These are phyloP conservation scores for Lactarius akahatsu DNA, from an alignment of 768 basidiomycete genomes.

Conservation along the genomic window DNA sequence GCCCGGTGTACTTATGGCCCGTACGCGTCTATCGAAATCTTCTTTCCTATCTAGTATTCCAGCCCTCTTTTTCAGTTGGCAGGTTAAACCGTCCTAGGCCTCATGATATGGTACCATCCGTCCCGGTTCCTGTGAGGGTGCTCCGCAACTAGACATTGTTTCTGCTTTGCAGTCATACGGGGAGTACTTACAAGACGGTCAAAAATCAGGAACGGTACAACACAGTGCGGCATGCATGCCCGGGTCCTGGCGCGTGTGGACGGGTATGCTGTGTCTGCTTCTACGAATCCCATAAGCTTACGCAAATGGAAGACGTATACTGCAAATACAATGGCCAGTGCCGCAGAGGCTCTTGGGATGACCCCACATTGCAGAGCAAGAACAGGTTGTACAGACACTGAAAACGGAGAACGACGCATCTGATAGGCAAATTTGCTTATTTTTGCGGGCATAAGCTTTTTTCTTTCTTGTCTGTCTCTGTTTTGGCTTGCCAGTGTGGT, in stretches of 20 bases:
- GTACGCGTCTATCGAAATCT: conserved; percentile 47
- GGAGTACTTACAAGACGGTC: conserved; percentile 87
- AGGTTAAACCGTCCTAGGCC: conserved; percentile 90
- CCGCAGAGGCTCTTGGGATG: conserved; percentile 95
- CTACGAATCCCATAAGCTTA: conserved; percentile 14
- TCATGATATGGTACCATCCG: conserved; percentile 96
- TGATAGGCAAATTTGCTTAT: conserved; percentile 43
- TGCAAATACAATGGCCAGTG: conserved; percentile 97
- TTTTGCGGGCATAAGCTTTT: conserved; percentile 36
- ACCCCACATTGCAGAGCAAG: conserved; percentile 57
- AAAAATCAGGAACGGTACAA: conserved; percentile 77
- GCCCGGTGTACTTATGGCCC: conserved; percentile 98
- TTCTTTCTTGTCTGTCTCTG: conserved; percentile 21
- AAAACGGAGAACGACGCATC: conserved; percentile 44
- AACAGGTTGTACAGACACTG: conserved; percentile 52
- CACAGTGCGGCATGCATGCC: conserved; percentile 90
- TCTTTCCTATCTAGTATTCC: conserved; percentile 7
- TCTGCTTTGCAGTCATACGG: conserved; percentile 99
- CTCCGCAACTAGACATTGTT: conserved; percentile 89
- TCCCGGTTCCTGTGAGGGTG: conserved; percentile 88
- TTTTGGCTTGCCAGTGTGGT: conserved; percentile 5
- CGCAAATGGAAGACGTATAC: conserved; percentile 79
- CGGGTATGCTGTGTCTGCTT: conserved; percentile 53
- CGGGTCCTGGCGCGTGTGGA: conserved; percentile 97
- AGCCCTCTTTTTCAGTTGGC: conserved; percentile 57